Base-by-base conservation (phyloP, 2,329 filamentous ascomycete genomes). In the Aspergillus ochraceoroseus region DNA sequence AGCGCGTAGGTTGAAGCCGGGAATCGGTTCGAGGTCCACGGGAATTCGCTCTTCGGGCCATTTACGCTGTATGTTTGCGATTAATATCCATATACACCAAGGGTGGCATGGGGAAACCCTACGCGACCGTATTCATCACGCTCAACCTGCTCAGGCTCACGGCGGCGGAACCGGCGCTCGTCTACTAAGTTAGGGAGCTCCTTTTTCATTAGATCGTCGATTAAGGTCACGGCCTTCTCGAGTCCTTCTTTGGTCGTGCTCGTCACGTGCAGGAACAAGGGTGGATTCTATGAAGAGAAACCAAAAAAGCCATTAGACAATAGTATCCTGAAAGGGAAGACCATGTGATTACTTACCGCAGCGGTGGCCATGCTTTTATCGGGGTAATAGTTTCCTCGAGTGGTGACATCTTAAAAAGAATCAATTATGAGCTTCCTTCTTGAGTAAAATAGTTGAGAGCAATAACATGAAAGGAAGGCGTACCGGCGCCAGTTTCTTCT, bases 401-500 rank as follows among this genome's bases (percentile, higher is more conserved):
- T 96, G 33, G 92, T 98, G 75, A 98, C 87, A 89, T 98, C 92
- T 96, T 88, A 69, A 70, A 68, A 70, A 70, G 68, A 70, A 66
- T 46, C 26, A 46, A 72, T 63, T 72, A 77, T 80, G 72, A 81
- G 77, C 73, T 77, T 71, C 67, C 62, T 66, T 67, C 71, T 72
- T 71, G 64, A 70, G 67, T 66, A 68, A 54, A 65, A 57, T 12
- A 66, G 60, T 60, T 52, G 64, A 66, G 57, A 68, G 68, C 66
- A 64, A 59, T 68, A 64, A 55, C 52, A 55, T 54, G 54, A 57
- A 57, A 50, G 57, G 66, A 68, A 65, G 74, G 80, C 89, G 82
- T 98, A 98, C 92, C 92, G 77, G 92, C 90, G 78, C 92, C 92
- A 82, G 90, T 96, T 62, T 95, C 87, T 75, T 95, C 90, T 83